Conservation (phyloP, 495 filamentous ascomycete species). For the Talaromyces nanjingensis region DNA sequence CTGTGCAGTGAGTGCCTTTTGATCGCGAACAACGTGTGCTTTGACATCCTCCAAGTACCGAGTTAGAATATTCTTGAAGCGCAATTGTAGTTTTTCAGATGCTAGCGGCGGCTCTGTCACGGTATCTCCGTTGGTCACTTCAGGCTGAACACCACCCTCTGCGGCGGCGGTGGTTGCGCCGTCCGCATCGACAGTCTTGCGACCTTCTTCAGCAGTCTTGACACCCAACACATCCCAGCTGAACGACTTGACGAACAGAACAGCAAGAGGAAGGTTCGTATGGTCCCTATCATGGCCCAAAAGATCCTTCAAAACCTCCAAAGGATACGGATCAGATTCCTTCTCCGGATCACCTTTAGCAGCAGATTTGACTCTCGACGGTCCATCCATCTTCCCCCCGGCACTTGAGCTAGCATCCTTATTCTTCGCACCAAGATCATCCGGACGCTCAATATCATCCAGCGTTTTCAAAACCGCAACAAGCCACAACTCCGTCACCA, state of each 20-base stretch:
- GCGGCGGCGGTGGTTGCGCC: slow-evolving; percentile 54
- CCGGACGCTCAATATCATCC: slow-evolving; percentile 80
- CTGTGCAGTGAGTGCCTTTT: slow-evolving; percentile 75
- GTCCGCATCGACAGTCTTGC: slow-evolving; percentile 81
- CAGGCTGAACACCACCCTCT: slow-evolving; percentile 36
- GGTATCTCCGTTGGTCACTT: slow-evolving; percentile 24
- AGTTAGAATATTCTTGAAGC: slow-evolving; percentile 80
- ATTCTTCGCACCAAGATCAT: slow-evolving; percentile 66
- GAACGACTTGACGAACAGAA: slow-evolving; percentile 92
- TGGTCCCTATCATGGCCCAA: slow-evolving; percentile 91
- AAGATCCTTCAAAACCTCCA: slow-evolving; percentile 95
- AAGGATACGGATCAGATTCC: slow-evolving; percentile 74
- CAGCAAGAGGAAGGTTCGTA: slow-evolving; percentile 80
- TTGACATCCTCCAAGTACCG: slow-evolving; percentile 95
- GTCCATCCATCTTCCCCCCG: slow-evolving; percentile 48
- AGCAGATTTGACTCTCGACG: slow-evolving; percentile 33
- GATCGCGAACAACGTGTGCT: slow-evolving; percentile 77
- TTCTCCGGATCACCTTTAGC: slow-evolving; percentile 35
- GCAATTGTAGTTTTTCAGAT: slow-evolving; percentile 67
- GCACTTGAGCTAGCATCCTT: slow-evolving; percentile 48
- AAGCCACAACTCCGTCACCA: slow-evolving; percentile 95
- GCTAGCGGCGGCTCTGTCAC: slow-evolving; percentile 65
- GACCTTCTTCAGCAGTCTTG: slow-evolving; percentile 60
- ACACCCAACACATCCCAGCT: slow-evolving; percentile 91
- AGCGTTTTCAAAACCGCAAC: slow-evolving; percentile 79